phyloP scores from a whole-genome alignment of 2,329 filamentous ascomycete species.

The Xylariaceae sp. region DNA sequence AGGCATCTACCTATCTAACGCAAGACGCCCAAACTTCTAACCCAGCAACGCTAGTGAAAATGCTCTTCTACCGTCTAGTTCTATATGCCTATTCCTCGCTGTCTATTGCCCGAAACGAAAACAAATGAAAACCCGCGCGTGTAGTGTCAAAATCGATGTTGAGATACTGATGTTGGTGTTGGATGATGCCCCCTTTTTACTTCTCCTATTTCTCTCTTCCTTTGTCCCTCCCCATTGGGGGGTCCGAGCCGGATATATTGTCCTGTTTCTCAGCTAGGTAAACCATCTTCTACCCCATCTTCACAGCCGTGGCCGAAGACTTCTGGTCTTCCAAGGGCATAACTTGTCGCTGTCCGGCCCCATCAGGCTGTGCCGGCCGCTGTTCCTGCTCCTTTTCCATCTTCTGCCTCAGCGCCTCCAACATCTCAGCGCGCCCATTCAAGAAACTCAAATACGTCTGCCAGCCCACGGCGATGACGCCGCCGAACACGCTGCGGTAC shows the following conservation, averaged over 20 bases:
- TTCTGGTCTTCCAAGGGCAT: neutral
- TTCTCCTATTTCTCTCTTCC: no score
- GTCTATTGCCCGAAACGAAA: no score
- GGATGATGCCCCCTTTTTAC: no score
- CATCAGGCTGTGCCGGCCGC: neutral
- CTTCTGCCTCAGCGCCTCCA: conserved; percentile 48
- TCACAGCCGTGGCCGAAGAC: neutral
- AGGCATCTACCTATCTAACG: no score
- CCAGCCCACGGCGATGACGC: conserved; percentile 84
- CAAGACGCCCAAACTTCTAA: no score
- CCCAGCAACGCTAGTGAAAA: no score
- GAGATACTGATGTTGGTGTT: no score
- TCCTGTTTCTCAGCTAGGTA: conserved; percentile 3
- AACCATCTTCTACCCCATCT: neutral
- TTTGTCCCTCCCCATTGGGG: neutral
- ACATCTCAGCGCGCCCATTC: conserved; percentile 74
- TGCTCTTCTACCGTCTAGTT: no score
- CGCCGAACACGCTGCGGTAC: conserved; percentile 81
- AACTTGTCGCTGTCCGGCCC: neutral
- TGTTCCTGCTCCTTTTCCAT: conserved; percentile 5
- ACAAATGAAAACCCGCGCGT: no score
- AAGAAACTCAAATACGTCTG: conserved; percentile 88
- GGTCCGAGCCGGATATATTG: no score
- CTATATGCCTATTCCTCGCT: no score
- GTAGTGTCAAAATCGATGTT: no score